These are phyloP conservation scores for Xylaria cubensis DNA, from an alignment of 495 filamentous ascomycete genomes.

Conservation along the genomic window DNA sequence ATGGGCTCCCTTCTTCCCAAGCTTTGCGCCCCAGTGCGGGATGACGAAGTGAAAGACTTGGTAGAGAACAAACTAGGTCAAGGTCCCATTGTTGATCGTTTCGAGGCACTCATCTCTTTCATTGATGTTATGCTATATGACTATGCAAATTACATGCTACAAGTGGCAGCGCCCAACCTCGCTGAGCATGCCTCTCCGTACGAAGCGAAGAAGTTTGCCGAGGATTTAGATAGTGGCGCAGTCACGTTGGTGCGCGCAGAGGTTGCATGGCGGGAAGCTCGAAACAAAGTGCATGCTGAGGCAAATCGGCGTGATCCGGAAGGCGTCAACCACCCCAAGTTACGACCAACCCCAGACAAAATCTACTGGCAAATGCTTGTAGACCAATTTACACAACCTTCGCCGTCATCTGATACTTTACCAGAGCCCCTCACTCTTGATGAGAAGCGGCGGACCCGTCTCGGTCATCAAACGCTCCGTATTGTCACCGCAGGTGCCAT, in stretches of 20 bases:
- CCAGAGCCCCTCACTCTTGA: conserved; percentile 92
- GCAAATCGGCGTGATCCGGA: conserved; percentile 75
- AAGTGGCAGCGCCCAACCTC: conserved; percentile 77
- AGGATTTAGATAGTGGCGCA: conserved; percentile 66
- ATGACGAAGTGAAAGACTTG: conserved; percentile 81
- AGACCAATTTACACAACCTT: conserved; percentile 58
- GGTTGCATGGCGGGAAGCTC: conserved; percentile 74
- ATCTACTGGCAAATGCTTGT: conserved; percentile 82
- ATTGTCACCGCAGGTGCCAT: conserved; percentile 82
- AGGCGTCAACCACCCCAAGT: conserved; percentile 60
- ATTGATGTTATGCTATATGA: conserved; percentile 94
- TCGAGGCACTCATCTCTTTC: conserved; percentile 82
- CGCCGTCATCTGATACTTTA: conserved; percentile 60
- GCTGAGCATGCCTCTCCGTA: conserved; percentile 82
- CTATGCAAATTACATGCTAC: conserved; percentile 92
- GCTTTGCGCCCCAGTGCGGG: conserved; percentile 90
- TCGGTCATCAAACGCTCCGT: conserved; percentile 72
- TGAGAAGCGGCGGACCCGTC: conserved; percentile 66
- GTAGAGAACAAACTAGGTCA: conserved; percentile 68
- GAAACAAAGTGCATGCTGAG: conserved; percentile 72
- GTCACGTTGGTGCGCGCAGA: conserved; percentile 68
- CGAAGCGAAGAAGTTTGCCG: conserved; percentile 77
- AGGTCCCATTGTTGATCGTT: conserved; percentile 83
- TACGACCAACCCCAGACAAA: conserved; percentile 66
- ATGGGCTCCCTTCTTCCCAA: conserved; percentile 89